phyloP scores from a whole-genome alignment of 306 rosid species.

The Lathyrus oleraceus region DNA sequence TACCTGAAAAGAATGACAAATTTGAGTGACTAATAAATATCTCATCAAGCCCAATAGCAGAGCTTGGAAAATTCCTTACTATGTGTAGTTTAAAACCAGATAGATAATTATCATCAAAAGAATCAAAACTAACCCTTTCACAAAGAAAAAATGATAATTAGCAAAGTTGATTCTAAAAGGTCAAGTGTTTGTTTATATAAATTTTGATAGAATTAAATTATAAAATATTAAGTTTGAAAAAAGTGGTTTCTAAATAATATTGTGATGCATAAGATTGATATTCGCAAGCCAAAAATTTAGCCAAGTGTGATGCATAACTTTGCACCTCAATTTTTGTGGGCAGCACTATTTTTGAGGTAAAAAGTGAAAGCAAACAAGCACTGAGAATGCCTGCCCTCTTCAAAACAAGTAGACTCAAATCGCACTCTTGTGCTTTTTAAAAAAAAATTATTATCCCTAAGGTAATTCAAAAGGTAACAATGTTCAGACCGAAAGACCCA shows the following conservation, averaged over 20 bases:
- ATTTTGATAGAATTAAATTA: not conserved
- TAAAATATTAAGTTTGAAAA: not conserved
- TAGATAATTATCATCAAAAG: not conserved
- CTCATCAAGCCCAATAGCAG: not conserved
- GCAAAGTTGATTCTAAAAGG: not conserved
- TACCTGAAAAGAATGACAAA: conserved; percentile 54
- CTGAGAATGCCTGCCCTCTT: not conserved
- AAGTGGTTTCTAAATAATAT: not conserved
- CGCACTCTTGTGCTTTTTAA: not conserved
- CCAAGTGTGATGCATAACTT: not conserved
- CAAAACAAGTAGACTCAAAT: not conserved
- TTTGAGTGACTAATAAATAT: conserved; percentile 19
- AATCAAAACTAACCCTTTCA: not conserved
- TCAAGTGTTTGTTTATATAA: not conserved
- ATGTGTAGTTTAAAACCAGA: conserved; percentile 2
- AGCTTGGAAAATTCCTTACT: conserved; percentile 15
- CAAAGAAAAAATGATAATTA: not conserved
- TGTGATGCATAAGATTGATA: not conserved
- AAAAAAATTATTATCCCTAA: conserved; percentile 6
- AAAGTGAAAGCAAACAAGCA: not conserved
- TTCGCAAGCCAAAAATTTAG: not conserved
- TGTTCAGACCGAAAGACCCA: not conserved
- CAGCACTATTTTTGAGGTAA: not conserved
- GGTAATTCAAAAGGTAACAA: conserved; percentile 2
- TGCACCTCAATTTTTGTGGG: not conserved